Conservation (phyloP, 306 rosid genomes). For the Prunus mira region DNA sequence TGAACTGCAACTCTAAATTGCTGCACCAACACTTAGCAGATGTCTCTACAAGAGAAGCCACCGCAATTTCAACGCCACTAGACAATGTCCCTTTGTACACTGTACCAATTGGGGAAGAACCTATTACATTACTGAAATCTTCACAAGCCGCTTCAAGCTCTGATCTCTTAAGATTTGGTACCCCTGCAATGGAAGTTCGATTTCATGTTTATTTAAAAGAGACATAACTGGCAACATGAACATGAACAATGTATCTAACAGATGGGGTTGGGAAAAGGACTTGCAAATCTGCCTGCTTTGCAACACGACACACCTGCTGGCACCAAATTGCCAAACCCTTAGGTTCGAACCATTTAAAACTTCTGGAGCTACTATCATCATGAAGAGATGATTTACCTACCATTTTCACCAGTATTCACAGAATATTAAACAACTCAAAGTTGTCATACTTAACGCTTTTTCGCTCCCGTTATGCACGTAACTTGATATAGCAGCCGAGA, state of each 20-base stretch:
- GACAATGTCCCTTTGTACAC: conserved; percentile 95
- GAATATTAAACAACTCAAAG: no score
- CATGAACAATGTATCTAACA: not conserved
- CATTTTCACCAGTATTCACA: no score
- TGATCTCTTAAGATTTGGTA: conserved; percentile 84
- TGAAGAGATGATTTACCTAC: not conserved
- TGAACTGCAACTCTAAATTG: conserved; percentile 62
- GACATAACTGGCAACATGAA: not conserved
- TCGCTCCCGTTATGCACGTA: no score
- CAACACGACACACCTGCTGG: no score
- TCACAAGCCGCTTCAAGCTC: conserved; percentile 93
- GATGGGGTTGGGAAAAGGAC: not conserved
- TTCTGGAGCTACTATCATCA: not conserved
- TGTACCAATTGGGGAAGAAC: conserved; percentile 69
- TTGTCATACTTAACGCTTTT: no score
- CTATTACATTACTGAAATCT: conserved; percentile 92
- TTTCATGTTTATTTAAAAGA: conserved; percentile 16
- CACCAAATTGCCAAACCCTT: not conserved
- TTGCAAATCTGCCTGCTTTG: not conserved
- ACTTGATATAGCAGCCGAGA: no score
- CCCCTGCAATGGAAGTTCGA: conserved; percentile 52
- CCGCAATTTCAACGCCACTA: conserved; percentile 92
- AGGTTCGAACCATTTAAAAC: no score
- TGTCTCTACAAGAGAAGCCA: conserved; percentile 53
- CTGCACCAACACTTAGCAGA: conserved; percentile 64